A percentile compares a stretch with the other conserved stretches of the same genome.
Conservation (phyloP, 129 eudicot genomes). For the Flaveria brownii region DNA sequence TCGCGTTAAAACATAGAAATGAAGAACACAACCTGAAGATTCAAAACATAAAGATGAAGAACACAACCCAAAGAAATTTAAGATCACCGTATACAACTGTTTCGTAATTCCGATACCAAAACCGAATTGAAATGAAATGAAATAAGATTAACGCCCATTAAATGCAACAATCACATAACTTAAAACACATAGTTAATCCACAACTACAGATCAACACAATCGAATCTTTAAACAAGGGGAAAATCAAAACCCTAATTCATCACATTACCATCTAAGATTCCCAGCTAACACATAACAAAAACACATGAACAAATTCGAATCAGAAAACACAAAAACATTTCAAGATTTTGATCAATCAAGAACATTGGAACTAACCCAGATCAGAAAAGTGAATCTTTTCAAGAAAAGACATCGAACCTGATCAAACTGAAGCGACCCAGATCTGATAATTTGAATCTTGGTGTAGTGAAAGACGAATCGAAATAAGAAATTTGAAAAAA, state of each 20-base stretch:
- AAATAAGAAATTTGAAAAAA: not conserved
- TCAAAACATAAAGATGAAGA: not conserved
- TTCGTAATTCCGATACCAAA: conserved; percentile 14
- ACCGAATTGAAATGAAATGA: conserved; percentile 6
- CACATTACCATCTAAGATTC: conserved; percentile 19
- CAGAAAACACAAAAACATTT: not conserved
- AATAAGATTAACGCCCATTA: conserved; percentile 11
- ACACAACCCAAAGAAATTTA: not conserved
- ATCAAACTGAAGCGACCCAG: conserved; percentile 32
- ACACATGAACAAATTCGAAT: conserved; percentile 8
- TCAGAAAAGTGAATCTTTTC: conserved; percentile 28
- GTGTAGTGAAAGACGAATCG: conserved; percentile 18
- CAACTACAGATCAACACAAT: conserved; percentile 24
- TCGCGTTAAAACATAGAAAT: conserved; percentile 1
- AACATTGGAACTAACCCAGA: conserved; percentile 35
- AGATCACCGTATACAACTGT: conserved; percentile 25
- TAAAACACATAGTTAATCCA: conserved; percentile 21
- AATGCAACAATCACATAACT: conserved; percentile 32
- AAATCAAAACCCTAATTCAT: conserved; percentile 29
- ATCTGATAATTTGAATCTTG: conserved; percentile 34
- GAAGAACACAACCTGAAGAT: not conserved
- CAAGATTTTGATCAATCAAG: conserved; percentile 29
- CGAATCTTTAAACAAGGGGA: conserved; percentile 14
- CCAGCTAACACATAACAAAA: conserved; percentile 22
- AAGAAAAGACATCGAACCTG: conserved; percentile 32